Percentiles rank a stretch among this genome's conserved stretches.
phyloP scores from a whole-genome alignment of 2,329 filamentous ascomycete species.

The Periconia digitata region DNA sequence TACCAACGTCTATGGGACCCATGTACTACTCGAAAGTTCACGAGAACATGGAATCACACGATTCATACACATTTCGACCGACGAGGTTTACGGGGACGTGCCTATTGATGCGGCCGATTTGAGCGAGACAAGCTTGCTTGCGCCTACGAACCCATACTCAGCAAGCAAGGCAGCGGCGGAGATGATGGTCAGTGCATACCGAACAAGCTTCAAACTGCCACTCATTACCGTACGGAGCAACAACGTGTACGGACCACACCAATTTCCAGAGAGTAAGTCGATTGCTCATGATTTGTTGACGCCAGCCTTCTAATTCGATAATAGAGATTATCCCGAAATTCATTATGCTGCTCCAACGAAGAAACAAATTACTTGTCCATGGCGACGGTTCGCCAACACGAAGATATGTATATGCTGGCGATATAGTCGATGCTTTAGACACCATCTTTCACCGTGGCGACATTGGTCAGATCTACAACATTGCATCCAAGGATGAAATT shows the following conservation, averaged over 20 bases:
- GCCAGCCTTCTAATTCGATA: conserved; percentile 10
- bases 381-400: conserved; percentile 75
- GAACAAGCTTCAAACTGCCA: conserved; percentile 79
- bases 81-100: conserved; percentile 84
- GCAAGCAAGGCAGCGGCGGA: conserved; percentile 80
- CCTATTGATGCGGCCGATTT: conserved; percentile 71
- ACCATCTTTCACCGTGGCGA: conserved; percentile 78
- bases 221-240: conserved; percentile 80
- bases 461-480: conserved; percentile 78
- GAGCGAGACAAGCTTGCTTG: conserved; percentile 71
- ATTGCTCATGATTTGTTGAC: neutral
- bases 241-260: conserved; percentile 83
- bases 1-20: conserved; percentile 82
- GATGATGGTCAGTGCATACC: conserved; percentile 85
- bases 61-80: conserved; percentile 82
- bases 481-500: conserved; percentile 75
- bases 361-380: conserved; percentile 70
- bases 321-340: conserved; percentile 87
- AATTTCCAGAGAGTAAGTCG: conserved; percentile 76
- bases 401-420: conserved; percentile 75
- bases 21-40: conserved; percentile 76
- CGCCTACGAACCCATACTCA: conserved; percentile 80
- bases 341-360: conserved; percentile 68
- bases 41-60: conserved; percentile 69
- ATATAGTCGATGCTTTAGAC: conserved; percentile 80